Conservation (phyloP, 345 rosid genomes). For the Pistacia vera region DNA sequence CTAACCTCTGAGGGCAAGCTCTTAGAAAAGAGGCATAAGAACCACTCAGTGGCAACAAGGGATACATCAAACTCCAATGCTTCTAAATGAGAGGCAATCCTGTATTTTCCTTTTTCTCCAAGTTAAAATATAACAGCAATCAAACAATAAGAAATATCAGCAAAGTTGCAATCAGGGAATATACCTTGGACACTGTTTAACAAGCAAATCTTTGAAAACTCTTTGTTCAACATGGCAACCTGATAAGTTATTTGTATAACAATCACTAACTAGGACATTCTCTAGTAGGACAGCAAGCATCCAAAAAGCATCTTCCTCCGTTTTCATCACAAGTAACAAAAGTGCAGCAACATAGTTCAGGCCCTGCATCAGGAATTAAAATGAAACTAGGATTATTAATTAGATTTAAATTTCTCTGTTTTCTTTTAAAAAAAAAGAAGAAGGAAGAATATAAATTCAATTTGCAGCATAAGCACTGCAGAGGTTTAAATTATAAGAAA, state of each 20-base stretch:
- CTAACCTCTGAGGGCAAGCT: conserved; percentile 98
- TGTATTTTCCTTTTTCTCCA: conserved; percentile 33
- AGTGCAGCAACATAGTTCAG: conserved; percentile 95
- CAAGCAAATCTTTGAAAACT: conserved; percentile 91
- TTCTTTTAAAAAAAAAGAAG: too few species aligned
- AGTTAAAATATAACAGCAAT: background rate
- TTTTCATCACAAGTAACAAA: conserved; percentile 96
- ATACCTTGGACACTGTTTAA: conserved; percentile 86
- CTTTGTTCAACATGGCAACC: conserved; percentile 99
- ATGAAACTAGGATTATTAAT: background rate
- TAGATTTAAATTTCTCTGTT: background rate
- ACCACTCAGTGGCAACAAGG: conserved; percentile 99
- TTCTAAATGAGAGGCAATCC: conserved; percentile 92
- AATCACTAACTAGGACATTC: conserved; percentile 92
- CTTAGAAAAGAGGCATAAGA: conserved; percentile 96
- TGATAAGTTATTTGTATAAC: conserved; percentile 89
- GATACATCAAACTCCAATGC: conserved; percentile 92
- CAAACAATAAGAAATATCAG: conserved; percentile 6
- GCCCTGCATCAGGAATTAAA: conserved; percentile 53
- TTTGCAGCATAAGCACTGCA: background rate
- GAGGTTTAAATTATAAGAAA: background rate
- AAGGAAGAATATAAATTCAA: background rate
- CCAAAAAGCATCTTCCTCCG: conserved; percentile 99
- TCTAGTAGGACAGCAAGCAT: conserved; percentile 97
- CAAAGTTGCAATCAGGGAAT: background rate